Base-by-base conservation (phyloP, 1,139 yeast species). In the Candida glucosophila region DNA sequence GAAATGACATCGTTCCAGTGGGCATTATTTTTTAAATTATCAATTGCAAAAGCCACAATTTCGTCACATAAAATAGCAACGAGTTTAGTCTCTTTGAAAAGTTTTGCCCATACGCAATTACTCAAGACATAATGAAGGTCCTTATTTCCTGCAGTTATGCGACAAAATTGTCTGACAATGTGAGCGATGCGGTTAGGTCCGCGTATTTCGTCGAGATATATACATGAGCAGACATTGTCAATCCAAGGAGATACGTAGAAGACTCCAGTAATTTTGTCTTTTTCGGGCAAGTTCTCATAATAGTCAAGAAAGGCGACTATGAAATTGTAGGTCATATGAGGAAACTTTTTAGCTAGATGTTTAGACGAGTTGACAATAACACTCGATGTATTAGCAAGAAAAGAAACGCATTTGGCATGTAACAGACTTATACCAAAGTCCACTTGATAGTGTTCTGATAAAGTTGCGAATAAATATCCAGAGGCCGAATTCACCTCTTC, bases 221-320 rank as follows among this genome's bases (percentile, higher is more conserved):
- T 74, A 38, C 72, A 52, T 14, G 62, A 62, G 41, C 76, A 72
- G 15, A 82, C 58, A 40, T 83, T 80, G 18, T 67, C 67, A n/a
- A 81, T 63, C 94, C 95, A 85, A 2, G 92, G 88, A 1, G 83
- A 63, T 8, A 77, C 57, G 42, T 74, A 76, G 36, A 67, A 52
- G 4, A 78, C 55, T 1, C 75, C 67, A 31, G 58, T 49, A 23
- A 59, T 38, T 27, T 52, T 49, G 23, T 49, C 48, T 15, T 49
- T 55, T 3, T 31, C 32, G 5, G 69, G 59, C 17, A 63, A 45
- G 27, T 59, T 58, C 3, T 66, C 71, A 36, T 66, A 72, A 16
- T 76, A 72, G 21, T 60, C 67, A 44, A 77, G 75, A 38, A 75
- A 76, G 0, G 80, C 77, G 26, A 57, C 56, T 35, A 80, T 56